Evolutionary conservation across 2,329 filamentous ascomycete genomes (phyloP).

Genomic region (Fusarium pseudoanthophilum): DNA sequence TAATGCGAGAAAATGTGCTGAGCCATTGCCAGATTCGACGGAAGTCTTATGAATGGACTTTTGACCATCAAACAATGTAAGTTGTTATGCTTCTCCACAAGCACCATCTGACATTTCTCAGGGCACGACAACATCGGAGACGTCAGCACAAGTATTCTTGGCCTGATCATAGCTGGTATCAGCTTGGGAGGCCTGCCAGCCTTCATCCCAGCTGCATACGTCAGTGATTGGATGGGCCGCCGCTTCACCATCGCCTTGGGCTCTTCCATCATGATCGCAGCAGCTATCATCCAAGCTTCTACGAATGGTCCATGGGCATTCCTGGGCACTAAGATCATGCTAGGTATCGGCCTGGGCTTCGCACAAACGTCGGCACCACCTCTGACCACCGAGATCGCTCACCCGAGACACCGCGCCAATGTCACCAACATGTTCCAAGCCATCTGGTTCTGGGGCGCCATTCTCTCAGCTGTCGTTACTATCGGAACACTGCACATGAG

Average conservation of each 20-base stretch:
- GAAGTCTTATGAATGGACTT: slow-evolving; percentile 26
- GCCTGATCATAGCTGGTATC: slow-evolving; percentile 33
- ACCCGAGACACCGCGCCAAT: slow-evolving; percentile 30
- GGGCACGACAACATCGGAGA: slow-evolving; percentile 25
- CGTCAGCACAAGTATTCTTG: slow-evolving; percentile 24
- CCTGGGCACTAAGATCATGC: slow-evolving; percentile 22
- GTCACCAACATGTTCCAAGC: slow-evolving; percentile 34
- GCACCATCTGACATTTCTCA: background rate
- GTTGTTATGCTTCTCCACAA: background rate
- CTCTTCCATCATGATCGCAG: slow-evolving; percentile 20
- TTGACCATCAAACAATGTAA: slow-evolving; percentile 8
- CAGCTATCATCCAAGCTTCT: slow-evolving; percentile 9
- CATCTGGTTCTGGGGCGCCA: slow-evolving; percentile 30
- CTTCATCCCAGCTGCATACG: slow-evolving; percentile 25
- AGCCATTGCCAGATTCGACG: background rate
- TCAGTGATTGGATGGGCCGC: slow-evolving; percentile 28
- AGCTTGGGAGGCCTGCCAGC: slow-evolving; percentile 34
- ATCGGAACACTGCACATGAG: slow-evolving; percentile 28
- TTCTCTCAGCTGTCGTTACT: slow-evolving; percentile 23
- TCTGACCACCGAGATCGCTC: slow-evolving; percentile 25
- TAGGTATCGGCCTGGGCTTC: slow-evolving; percentile 28
- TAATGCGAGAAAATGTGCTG: fast-evolving
- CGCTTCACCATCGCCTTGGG: slow-evolving; percentile 27
- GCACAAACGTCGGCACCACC: slow-evolving; percentile 30
- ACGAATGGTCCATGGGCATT: slow-evolving; percentile 17